These are phyloP conservation scores for Sporothrix mexicana DNA, from an alignment of 2,329 filamentous ascomycete genomes.

Conservation along the genomic window DNA sequence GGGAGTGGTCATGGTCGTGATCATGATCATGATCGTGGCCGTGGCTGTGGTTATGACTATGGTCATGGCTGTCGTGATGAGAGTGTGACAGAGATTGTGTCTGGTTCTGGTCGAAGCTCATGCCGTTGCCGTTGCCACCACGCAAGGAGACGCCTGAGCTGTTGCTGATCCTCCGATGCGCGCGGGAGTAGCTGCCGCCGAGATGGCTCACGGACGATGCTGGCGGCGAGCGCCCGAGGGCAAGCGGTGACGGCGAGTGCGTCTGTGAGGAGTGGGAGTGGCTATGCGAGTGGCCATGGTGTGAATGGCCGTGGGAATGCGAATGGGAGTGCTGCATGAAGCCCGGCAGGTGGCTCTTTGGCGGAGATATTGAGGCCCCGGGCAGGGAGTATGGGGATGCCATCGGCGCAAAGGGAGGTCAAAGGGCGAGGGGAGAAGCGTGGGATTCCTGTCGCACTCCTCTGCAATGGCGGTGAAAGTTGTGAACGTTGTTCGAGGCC, in stretches of 20 bases:
- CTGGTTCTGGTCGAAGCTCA: conserved; percentile 36
- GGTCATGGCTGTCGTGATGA: conserved; percentile 25
- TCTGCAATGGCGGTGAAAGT: background rate
- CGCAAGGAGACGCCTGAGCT: conserved; percentile 36
- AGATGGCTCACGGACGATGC: conserved; percentile 36
- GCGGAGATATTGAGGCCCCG: conserved; percentile 53
- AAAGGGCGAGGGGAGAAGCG: background rate
- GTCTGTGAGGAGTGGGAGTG: conserved; percentile 45
- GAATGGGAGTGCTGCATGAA: conserved; percentile 43
- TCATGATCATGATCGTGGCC: conserved; percentile 23
- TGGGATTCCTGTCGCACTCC: conserved; percentile 5
- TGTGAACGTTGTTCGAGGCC: background rate
- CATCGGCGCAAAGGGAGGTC: conserved; percentile 47
- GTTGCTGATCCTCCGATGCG: conserved; percentile 40
- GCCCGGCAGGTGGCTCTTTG: conserved; percentile 48
- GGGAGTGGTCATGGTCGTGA: conserved; percentile 35
- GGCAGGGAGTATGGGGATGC: conserved; percentile 59
- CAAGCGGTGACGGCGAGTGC: conserved; percentile 50
- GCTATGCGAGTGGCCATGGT: conserved; percentile 42
- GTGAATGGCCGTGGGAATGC: conserved; percentile 44
- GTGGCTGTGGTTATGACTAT: conserved; percentile 42
- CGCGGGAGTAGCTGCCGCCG: conserved; percentile 27
- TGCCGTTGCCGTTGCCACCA: conserved; percentile 42
- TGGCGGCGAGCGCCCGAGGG: conserved; percentile 46
- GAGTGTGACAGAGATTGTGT: background rate